These are phyloP conservation scores for Pseudogymnoascus sp. DNA, from an alignment of 2,329 filamentous ascomycete genomes.

Conservation along the genomic window DNA sequence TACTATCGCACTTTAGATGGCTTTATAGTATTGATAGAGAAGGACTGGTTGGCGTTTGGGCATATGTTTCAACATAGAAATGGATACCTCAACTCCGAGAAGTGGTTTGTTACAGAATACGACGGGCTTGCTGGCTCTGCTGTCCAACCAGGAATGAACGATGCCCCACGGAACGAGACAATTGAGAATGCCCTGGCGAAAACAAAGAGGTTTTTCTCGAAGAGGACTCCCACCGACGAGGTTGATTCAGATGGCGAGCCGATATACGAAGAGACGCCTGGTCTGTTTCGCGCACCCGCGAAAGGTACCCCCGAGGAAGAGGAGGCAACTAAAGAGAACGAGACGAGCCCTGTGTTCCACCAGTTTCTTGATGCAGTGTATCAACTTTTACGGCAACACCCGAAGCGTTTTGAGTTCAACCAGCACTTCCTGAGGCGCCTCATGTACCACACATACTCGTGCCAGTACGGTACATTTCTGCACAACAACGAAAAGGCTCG, in stretches of 20 bases:
- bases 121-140: slow-evolving; percentile 63
- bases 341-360: slow-evolving; percentile 93
- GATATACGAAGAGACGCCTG: slow-evolving; percentile 22
- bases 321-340: slow-evolving; percentile 73
- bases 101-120: slow-evolving; percentile 86
- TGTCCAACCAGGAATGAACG: slow-evolving; percentile 55
- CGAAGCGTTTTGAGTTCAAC: slow-evolving; percentile 89
- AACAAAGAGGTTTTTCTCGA: slow-evolving; percentile 85
- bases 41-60: slow-evolving; percentile 96
- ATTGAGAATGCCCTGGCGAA: slow-evolving; percentile 79
- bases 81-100: slow-evolving; percentile 80
- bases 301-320: slow-evolving; percentile 42
- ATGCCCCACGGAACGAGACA: slow-evolving; percentile 53
- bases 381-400: slow-evolving; percentile 78
- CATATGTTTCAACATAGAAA: slow-evolving; percentile 96
- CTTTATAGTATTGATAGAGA: slow-evolving; percentile 90
- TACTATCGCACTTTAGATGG: slow-evolving; percentile 92
- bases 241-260: slow-evolving; percentile 46
- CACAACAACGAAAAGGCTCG: slow-evolving; percentile 93
- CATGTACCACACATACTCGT: slow-evolving; percentile 89
- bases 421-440: slow-evolving; percentile 85
- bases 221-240: slow-evolving; percentile 61
- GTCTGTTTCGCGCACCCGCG: slow-evolving; percentile 32
- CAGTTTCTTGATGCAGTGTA: slow-evolving; percentile 95
- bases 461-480: slow-evolving; percentile 93